Conservation (phyloP, 1,284 basidiomycete genomes). For the Cystobasidium slooffiae region DNA sequence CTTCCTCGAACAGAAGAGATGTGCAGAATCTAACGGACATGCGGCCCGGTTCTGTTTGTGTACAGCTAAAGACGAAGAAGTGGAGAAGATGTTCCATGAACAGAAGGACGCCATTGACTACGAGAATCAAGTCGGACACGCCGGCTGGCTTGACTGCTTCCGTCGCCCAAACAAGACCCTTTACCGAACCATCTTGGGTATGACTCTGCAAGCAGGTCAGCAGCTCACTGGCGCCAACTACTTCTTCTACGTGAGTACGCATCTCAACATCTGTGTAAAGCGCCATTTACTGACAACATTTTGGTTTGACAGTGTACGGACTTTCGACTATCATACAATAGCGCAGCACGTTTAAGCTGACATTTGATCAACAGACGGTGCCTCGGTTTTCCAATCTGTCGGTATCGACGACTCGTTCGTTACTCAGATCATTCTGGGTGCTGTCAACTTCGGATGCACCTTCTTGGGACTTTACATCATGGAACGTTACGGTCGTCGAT, state of each 20-base stretch:
- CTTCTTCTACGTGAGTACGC: slow-evolving; percentile 52
- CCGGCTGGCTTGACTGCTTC: slow-evolving; percentile 69
- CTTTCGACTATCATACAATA: no score
- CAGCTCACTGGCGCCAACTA: slow-evolving; percentile 71
- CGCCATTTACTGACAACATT: neutral
- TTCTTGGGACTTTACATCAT: slow-evolving; percentile 72
- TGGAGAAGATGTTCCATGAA: slow-evolving; percentile 58
- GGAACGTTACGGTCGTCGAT: slow-evolving; percentile 69
- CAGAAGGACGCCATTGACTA: slow-evolving; percentile 53
- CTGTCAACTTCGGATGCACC: slow-evolving; percentile 70
- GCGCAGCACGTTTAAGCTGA: no score
- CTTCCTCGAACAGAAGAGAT: slow-evolving; percentile 55
- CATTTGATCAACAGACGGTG: slow-evolving; percentile 65
- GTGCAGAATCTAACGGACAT: neutral
- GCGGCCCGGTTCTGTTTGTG: neutral
- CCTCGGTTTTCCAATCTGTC: slow-evolving; percentile 70
- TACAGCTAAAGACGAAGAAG: slow-evolving; percentile 58
- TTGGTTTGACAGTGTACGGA: neutral
- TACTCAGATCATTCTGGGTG: slow-evolving; percentile 72
- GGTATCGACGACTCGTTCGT: slow-evolving; percentile 71
- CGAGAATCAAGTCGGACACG: slow-evolving; percentile 49
- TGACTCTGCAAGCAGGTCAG: slow-evolving; percentile 72
- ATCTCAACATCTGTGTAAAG: neutral
- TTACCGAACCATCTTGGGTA: slow-evolving; percentile 69
- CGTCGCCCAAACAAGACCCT: slow-evolving; percentile 63